These are phyloP conservation scores for Fusarium nurragi DNA, from an alignment of 2,329 filamentous ascomycete species.

Conservation along the genomic window DNA sequence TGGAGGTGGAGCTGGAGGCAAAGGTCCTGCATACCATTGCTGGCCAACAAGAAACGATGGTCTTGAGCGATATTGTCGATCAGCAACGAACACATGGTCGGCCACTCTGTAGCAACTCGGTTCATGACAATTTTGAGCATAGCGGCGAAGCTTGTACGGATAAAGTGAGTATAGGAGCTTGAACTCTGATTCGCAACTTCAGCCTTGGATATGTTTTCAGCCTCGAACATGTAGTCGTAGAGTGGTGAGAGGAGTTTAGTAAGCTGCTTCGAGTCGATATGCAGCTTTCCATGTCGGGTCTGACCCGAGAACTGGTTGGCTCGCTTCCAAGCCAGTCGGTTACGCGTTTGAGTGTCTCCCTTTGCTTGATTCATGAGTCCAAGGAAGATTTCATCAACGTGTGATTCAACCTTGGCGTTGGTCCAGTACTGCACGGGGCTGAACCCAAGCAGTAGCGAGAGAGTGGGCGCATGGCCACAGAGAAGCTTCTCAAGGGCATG, in stretches of 20 bases:
- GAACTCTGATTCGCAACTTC: conserved; percentile 13
- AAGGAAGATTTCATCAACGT: conserved; percentile 52
- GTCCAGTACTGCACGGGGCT: conserved; percentile 61
- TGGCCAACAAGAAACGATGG: conserved; percentile 43
- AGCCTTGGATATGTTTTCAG: conserved; percentile 48
- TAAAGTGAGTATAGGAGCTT: conserved; percentile 46
- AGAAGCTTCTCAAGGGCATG: conserved; percentile 54
- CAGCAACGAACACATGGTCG: conserved; percentile 43
- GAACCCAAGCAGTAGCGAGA: conserved; percentile 62
- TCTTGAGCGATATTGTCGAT: conserved; percentile 47
- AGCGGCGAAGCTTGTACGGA: conserved; percentile 53
- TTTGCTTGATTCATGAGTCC: conserved; percentile 23
- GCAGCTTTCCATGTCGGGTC: conserved; percentile 36
- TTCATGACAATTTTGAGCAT: conserved; percentile 52
- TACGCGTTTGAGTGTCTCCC: conserved; percentile 41
- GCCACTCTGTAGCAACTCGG: conserved; percentile 50
- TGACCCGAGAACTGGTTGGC: conserved; percentile 46
- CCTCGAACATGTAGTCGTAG: conserved; percentile 57
- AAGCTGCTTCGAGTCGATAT: conserved; percentile 52
- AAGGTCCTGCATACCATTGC: conserved; percentile 50
- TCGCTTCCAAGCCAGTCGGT: conserved; percentile 51
- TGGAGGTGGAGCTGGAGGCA: conserved; percentile 50
- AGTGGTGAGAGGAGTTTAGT: conserved; percentile 52
- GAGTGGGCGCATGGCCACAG: conserved; percentile 56
- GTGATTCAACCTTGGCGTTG: conserved; percentile 55